Base-by-base conservation (phyloP, 2,329 filamentous ascomycete species). In the Cladophialophora psammophila region DNA sequence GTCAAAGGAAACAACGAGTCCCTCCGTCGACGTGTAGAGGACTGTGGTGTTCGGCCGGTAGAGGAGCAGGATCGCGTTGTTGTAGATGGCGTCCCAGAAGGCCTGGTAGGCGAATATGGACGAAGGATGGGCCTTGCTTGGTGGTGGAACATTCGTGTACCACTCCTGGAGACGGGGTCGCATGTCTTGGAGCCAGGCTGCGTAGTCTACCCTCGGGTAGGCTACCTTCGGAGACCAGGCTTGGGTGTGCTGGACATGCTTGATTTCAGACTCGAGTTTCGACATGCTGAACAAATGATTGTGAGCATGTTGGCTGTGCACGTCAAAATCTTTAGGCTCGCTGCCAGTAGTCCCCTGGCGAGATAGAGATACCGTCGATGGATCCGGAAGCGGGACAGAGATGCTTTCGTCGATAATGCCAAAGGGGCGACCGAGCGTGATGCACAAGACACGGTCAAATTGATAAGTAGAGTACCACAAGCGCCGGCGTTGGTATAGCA, bases 401-500 rank as follows among this genome's bases (percentile, higher is more conserved):
- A 34, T 63, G 64, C 64, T 66, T 42, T 66, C 58, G 63, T 81
- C 79, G 5, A 79, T 74, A 53, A 81, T 77, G 2, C 79, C 79
- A 31, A 81, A 68, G 3, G 79, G 79, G 38, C 79, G 76, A 12
- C 77, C 77, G 0, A 81, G 67, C 0, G 79, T 81, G 45, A 77
- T 77, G 1, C 79, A 77, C 48, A 80, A 79, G 34, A 80, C 73
- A 18, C 79, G 76, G 60, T 81, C 79, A 4, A 81, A 74, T 15
- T 80, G 80, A 65, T 81, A 81, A 5, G 80, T 66, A 12, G 34
- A 62, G 18, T 66, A 36, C 64, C 64, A 66, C 15, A 76, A 63
- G 9, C 75, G 72, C 20, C 76, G 68, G 31, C 75, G 71, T 32
- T 74, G 69, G 40, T 77, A 57, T 62, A 77, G 59, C 20, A 74